Base-by-base conservation (phyloP, 352 stramenopile species). In the Globisporangium lucens region DNA sequence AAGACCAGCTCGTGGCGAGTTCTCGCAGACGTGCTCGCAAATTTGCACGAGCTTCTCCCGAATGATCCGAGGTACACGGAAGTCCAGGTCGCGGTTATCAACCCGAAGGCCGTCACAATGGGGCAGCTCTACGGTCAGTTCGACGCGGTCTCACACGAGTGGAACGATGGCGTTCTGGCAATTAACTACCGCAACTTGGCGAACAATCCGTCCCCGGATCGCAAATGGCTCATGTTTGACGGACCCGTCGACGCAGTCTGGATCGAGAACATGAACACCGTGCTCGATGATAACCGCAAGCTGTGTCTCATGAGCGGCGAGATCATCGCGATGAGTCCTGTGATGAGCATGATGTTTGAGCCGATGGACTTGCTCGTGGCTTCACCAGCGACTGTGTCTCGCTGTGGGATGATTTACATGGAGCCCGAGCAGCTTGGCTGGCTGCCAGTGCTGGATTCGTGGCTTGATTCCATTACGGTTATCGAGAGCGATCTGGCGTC, bases 281-380 rank as follows among this genome's bases (percentile, higher is more conserved):
- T 98, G 33, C 82, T 98, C 5, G 93, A 98, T 62, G 93, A 98
- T 70, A 98, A 98, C 73, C 96, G 96, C 64, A 98, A 98, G 52
- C 68, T 98, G 30, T 98, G 93, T 56, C 75, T 98, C 38, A 98
- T 97, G 85, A 97, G 84, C 56, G 94, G 93, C 36, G 93, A 98
- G 76, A 98, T 98, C 65, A 97, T 98, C 65, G 95, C 94, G 29
- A 98, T 98, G 93, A 97, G 83, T 46, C 70, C 91, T 20, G 85
- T 92, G 35, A 98, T 98, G 91, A 98, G 91, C 63, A 98, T 98
- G 94, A 97, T 98, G 80, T 98, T 98, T 56, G 95, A 98, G 72
- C 90, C 93, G 1, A 96, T 97, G 87, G 91, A 98, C 72, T 75
- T 98, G 52, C 76, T 98, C n/a, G 89, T 97, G 8, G 95, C 95